Base-by-base conservation (phyloP, 208 protist genomes). In the Histomonas meleagridis region DNA sequence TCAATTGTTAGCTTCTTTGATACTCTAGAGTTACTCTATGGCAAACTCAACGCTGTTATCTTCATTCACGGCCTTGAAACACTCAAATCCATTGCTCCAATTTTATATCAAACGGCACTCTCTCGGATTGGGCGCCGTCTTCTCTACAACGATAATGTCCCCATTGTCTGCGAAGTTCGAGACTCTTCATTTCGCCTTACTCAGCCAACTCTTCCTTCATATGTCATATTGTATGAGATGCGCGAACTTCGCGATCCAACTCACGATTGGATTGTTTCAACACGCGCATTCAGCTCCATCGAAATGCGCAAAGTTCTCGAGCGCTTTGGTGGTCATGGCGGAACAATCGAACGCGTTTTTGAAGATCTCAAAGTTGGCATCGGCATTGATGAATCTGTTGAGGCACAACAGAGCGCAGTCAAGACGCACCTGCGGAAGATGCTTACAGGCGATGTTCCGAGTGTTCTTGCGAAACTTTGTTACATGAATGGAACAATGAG, bases 351-450 rank as follows among this genome's bases (percentile, higher is more conserved):
- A 38, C 23, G 76, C 23, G 43, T 86, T 18, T 86, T 86, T 55
- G 76, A 86, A 55, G 76, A 86, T 55, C 76, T 86, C 76, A 86
- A 86, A 48, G 16, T 38, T 38, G 76, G 76, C 23, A 32, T 32
- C 18, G 4, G 18, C 7, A 43, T 86, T 86, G 76, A 51, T 7
- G 46, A 86, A 1, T 43, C 76, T 32, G 1, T 86, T 16, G 26
- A 86, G n/a, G n/a, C n/a, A n/a, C n/a, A n/a, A n/a, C n/a, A n/a
- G n/a, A n/a, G n/a, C n/a, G n/a, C n/a, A n/a, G n/a, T n/a, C n/a
- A n/a, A n/a, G n/a, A n/a, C n/a, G n/a, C n/a, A n/a, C n/a, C n/a
- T n/a, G n/a, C n/a, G n/a, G n/a, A n/a, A n/a, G n/a, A n/a, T n/a
- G n/a, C n/a, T n/a, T n/a, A n/a, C n/a, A n/a, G n/a, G n/a, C n/a